These are phyloP conservation scores for Trichoderma virens DNA, from an alignment of 495 filamentous ascomycete genomes.

Conservation along the genomic window DNA sequence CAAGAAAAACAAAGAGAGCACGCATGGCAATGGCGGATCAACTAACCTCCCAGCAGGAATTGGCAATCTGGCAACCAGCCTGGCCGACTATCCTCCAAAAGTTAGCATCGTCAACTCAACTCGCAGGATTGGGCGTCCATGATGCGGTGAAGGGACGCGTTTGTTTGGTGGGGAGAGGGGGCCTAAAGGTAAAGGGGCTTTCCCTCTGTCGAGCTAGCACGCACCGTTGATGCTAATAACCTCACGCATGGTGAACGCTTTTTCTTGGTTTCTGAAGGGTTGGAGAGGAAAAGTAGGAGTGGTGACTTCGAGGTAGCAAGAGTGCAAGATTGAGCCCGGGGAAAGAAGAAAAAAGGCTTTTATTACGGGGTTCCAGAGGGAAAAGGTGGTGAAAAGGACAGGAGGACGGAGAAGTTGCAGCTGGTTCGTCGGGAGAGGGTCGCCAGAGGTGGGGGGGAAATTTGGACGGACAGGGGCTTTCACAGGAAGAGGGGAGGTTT, in stretches of 20 bases:
- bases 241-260: conserved; percentile 73
- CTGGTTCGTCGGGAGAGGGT: conserved; percentile 2
- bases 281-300: background rate
- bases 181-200: conserved; percentile 1
- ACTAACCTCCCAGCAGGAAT: conserved; percentile 99
- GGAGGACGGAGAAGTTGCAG: conserved; percentile 5
- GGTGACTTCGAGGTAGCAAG: background rate
- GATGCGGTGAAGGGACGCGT: conserved; percentile 34
- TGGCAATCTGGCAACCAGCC: conserved; percentile 99
- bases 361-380: conserved; percentile 8
- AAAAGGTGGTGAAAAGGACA: conserved; percentile 8
- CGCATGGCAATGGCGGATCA: conserved; percentile 11
- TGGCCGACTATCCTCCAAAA: conserved; percentile 72
- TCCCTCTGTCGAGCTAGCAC: conserved; percentile 28
- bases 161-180: conserved; percentile 15
- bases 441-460: conserved; percentile 14
- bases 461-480: conserved; percentile 11
- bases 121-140: conserved; percentile 19
- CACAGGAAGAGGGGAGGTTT: conserved; percentile 5
- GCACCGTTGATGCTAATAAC: conserved; percentile 95
- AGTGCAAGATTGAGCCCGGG: conserved; percentile 8
- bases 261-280: background rate
- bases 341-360: conserved; percentile 3
- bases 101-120: conserved; percentile 27
- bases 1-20: background rate